Percentiles rank a stretch among this genome's conserved stretches.
These are phyloP conservation scores for Mallotus nudiflorus DNA, from an alignment of 345 rosid species.

Conservation along the genomic window DNA sequence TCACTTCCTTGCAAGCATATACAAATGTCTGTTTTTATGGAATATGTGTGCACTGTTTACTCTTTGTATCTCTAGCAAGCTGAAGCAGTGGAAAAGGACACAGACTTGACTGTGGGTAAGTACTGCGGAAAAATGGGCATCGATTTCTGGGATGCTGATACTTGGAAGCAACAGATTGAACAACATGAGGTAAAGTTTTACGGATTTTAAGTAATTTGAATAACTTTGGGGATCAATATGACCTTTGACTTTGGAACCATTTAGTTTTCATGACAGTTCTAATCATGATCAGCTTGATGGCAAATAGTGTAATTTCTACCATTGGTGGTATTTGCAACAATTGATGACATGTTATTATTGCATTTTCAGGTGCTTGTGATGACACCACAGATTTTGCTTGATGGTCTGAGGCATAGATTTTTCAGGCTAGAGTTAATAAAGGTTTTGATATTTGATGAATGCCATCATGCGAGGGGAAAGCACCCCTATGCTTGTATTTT, in stretches of 20 bases:
- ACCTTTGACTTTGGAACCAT: background rate
- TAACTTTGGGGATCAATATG: background rate
- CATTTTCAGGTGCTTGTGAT: slow-evolving; percentile 77
- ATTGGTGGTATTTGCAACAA: background rate
- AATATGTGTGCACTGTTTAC: background rate
- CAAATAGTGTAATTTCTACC: background rate
- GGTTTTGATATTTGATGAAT: slow-evolving; percentile 86
- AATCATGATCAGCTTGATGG: background rate
- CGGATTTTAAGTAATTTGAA: background rate
- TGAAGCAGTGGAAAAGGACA: slow-evolving; percentile 56
- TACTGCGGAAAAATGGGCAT: slow-evolving; percentile 87
- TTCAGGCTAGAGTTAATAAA: slow-evolving; percentile 58
- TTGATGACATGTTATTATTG: slow-evolving; percentile 8
- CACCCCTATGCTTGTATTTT: slow-evolving; percentile 78
- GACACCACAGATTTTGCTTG: slow-evolving; percentile 86
- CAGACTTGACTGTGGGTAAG: slow-evolving; percentile 69
- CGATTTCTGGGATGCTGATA: slow-evolving; percentile 62
- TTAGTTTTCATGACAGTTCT: background rate
- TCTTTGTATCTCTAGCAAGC: slow-evolving; percentile 63
- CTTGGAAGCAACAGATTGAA: slow-evolving; percentile 56
- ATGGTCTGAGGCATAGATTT: slow-evolving; percentile 65
- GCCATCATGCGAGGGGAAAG: slow-evolving; percentile 79
- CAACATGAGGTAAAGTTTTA: slow-evolving; percentile 61
- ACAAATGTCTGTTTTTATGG: background rate
- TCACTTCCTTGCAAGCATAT: background rate